Evolutionary conservation across 2,329 filamentous ascomycete genomes (phyloP), one percentile per base, ranked within the genome.

Genomic region (Epichloe glyceriae): DNA sequence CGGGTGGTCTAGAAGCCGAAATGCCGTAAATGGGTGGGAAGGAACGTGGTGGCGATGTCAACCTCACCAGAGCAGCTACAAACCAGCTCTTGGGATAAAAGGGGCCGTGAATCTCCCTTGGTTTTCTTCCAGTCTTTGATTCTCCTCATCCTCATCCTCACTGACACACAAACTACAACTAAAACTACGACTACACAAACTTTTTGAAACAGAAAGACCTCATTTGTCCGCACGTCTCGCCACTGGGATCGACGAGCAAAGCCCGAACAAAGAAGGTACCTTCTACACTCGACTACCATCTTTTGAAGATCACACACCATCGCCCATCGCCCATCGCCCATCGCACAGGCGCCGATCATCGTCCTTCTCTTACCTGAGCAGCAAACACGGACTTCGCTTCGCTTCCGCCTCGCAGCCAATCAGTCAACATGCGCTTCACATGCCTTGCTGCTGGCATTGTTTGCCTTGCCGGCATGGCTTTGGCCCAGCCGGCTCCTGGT

Each of bases 361-460:
- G 2, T 8, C 7, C 7, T 37, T 15, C 15, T 37, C 46, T 10
- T 17, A 17, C 2, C n/a, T 6, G 8, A 10, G 17, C 33, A 17
- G n/a, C 17, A 22, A 12, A 41, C 38, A 40, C 26, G 20, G 12
- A 20, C 30, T 26, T 44, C 12, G 39, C 17, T 30, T 37, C 22
- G 7, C 15, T 8, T 19, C 5, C 10, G 40, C 10, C 20, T 22
- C 40, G 19, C 15, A 37, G 17, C 11, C 40, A 49, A 45, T 15
- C 15, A 39, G 17, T 19, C 39, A 19, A 35, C 2, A 64, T 64
- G 62, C 61, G 54, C 37, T 60, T 61, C 56, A 50, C 55, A 19
- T 41, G 49, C 40, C 26, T 62, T 44, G 52, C 57, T 38, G 47
- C 47, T 38, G 55, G 53, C 44, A 20, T 50, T 39, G 49, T 35